A percentile compares a stretch with the other conserved stretches of the same genome.
Evolutionary conservation across 495 filamentous ascomycete species (phyloP).

Genomic region (Bryoglossum gracile): DNA sequence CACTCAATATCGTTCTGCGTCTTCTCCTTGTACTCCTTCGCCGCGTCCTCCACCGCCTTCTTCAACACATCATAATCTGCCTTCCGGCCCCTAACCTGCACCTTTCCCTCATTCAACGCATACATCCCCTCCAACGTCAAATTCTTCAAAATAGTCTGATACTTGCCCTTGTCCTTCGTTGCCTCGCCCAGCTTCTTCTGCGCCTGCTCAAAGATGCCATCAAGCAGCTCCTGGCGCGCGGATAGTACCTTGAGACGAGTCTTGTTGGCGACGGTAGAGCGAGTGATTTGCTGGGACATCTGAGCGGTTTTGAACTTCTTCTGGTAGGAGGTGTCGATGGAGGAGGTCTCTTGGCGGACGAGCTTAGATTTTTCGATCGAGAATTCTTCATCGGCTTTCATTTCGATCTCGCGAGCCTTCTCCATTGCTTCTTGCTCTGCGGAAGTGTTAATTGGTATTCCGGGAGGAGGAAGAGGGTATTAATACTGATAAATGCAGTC

Average conservation of each 20-base stretch:
- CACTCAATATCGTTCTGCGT: conserved; percentile 54
- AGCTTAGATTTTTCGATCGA: conserved; percentile 98
- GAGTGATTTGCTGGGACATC: conserved; percentile 96
- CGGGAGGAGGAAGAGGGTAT: neutral
- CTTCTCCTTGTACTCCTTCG: conserved; percentile 72
- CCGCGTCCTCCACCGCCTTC: conserved; percentile 67
- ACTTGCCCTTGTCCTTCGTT: conserved; percentile 62
- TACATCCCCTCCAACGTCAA: conserved; percentile 87
- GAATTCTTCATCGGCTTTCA: conserved; percentile 98
- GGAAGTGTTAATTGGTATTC: neutral
- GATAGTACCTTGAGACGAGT: conserved; percentile 80
- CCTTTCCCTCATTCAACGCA: conserved; percentile 70
- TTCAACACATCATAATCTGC: conserved; percentile 65
- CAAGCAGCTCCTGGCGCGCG: conserved; percentile 81
- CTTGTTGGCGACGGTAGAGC: conserved; percentile 91
- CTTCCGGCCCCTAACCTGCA: conserved; percentile 67
- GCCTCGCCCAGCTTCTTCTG: conserved; percentile 55
- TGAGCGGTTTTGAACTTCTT: conserved; percentile 97
- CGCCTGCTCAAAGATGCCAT: conserved; percentile 82
- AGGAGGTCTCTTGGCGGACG: conserved; percentile 82
- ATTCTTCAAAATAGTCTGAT: conserved; percentile 66
- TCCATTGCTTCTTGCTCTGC: conserved; percentile 87
- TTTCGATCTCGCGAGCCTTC: conserved; percentile 91
- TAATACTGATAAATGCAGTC: conserved; percentile 87
- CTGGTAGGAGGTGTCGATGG: conserved; percentile 87